Evolutionary conservation across 805 yeast species (phyloP), one percentile per base, ranked within the genome.

Genomic region (Saccharomycopsis vini): DNA sequence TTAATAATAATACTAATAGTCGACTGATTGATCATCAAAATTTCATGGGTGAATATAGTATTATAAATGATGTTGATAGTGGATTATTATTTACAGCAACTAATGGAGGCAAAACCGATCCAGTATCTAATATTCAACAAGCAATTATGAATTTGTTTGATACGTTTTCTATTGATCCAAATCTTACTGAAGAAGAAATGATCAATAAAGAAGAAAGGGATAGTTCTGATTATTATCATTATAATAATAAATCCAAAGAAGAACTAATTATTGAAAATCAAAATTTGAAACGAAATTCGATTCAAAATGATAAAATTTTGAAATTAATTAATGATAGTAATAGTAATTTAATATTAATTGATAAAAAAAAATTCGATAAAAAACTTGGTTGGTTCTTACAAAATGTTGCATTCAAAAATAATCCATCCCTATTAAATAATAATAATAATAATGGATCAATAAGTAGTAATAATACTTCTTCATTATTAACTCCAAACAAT

Each of bases 191-290:
- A 36, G 31, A 24, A 21, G 44, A 31, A 6, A 26, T 7, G 15
- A 21, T 7, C 16, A 39, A 32, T 13, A 35, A 20, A 12, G 22
- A 6, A n/a, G 24, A n/a, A 4, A 31, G n/a, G 18, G 20, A 38
- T 22, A 44, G 4, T n/a, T 32, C n/a, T 16, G 32, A 18, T 23
- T 6, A 34, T 19, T 7, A 30, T 18, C 23, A 43, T 12, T 33
- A 35, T 9, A 43, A 33, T 21, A 23, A 20, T 7, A 44, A 48
- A 33, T 42, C 46, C 10, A 45, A 44, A 15, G 48, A 44, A 22
- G 51, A 48, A 33, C 23, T 48, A 18, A 34, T 40, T 9, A 30
- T 42, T n/a, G 51, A 48, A 37, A 44, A 44, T 23, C 46, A 39
- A 23, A 44, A 48, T 18, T 30, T 48, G 16, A 48, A 45, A 21